Base-by-base conservation (phyloP, 2,329 filamentous ascomycete genomes). In the Penicillium sp. region DNA sequence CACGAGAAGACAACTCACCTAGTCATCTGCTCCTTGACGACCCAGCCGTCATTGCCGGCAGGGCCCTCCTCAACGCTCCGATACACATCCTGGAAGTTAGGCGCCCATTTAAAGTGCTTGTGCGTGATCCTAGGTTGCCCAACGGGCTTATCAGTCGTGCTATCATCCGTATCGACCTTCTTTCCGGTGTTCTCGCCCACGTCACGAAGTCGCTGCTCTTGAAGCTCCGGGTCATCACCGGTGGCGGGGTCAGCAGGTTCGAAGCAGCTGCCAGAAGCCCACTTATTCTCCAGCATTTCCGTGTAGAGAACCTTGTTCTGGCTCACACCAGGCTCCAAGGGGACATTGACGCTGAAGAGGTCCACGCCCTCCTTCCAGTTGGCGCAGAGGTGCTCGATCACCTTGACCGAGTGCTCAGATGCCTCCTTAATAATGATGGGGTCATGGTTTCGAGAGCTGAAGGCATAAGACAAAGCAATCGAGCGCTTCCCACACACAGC, bases 31-130 rank as follows among this genome's bases (percentile, higher is more conserved):
- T 96, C 89, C 75, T 91, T 90, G 26, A 99, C 91, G 38, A 89
- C 89, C 92, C 94, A 97, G 6, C 94, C 95, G 78, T 99, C 95
- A 73, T 92, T 96, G 3, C 93, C 93, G 4, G 91, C 91, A 35
- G 83, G 82, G 42, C 89, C 88, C 66, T 90, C 86, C 69, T 93
- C 88, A n/a, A 97, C 93, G 68, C 91, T 93, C 74, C 90, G 87
- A 77, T 92, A 92, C 2, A 98, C 92, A 77, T 96, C 93, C 37
- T 86, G 84, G 78, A 98, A 95, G 65, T 87, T 87, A 2, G 94
- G 95, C 53, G 91, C 88, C 95, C 95, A 98, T 79, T 94, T 96
- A 83, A 97, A 98, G 78, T 96, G 91, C 76, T 91, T 92, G 77
- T 96, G 92, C 59, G 82, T 85, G 75, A 92, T 89, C 33, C 84